Evolutionary conservation across 2,329 filamentous ascomycete species (phyloP), one percentile per base, ranked within the genome.

Genomic region (Fusarium avenaceum): DNA sequence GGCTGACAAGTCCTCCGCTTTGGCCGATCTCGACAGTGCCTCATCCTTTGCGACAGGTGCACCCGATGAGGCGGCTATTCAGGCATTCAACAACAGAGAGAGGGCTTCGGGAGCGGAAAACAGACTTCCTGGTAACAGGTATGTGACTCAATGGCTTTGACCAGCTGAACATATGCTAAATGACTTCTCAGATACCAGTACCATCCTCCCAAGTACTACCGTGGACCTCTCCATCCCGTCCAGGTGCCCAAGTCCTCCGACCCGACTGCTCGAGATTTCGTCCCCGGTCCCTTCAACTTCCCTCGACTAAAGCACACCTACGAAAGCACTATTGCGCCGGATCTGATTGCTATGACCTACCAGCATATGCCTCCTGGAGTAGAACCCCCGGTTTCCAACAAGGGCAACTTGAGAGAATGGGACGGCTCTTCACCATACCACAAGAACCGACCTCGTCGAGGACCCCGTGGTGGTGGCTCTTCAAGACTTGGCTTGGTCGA

Each of bases 341-440:
- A 99, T 80, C 86, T 97, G 73, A 89, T 98, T 83, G 92, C 94
- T 46, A 86, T 99, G 75, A 89, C 91, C 72, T 99, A 99, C 83
- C 87, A 88, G 57, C 96, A 99, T 83, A 88, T 84, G 52, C 92
- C 93, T 2, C 94, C 94, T 0, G 94, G 94, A 61, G 91, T 90
- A 8, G 84, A 78, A 71, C 73, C 76, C 33, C 78, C 79, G n/a
- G 79, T 82, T 53, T 80, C 79, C 22, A 71, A 73, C 54, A 81
- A 85, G 65, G 88, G 93, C 63, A 89, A 92, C 66, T 83, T 98
- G 72, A 89, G 96, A 58, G 82, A 87, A 73, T 99, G 96, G 96
- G 91, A 95, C 63, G 94, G 91, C 73, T 92, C 91, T 52, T 97
- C 93, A 9, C 96, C 95, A 4, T 99, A 99, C 82, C 94, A 94